A percentile compares a stretch with the other conserved stretches of the same genome.
Evolutionary conservation across 495 filamentous ascomycete species (phyloP).

Genomic region (Penicillium paradoxum): DNA sequence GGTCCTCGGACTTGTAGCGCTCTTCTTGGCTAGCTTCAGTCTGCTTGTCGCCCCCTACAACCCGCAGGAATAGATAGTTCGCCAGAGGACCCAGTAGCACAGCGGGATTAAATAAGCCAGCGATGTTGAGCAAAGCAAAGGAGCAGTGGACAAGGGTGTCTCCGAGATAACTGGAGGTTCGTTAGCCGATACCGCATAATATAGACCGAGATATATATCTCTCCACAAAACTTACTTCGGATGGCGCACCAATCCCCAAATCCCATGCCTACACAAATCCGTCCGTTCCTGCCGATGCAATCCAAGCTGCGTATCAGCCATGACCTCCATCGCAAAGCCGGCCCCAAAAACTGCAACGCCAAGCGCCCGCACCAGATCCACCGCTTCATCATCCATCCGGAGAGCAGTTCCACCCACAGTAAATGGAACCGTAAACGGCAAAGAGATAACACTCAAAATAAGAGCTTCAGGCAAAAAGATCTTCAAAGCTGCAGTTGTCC

Average conservation of each 20-base stretch:
- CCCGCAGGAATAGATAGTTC: constrained; percentile 55
- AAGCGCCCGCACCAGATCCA: constrained; percentile 32
- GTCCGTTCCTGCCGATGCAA: constrained; percentile 28
- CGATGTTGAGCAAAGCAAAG: constrained; percentile 39
- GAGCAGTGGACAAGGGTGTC: constrained; percentile 49
- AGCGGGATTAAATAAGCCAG: constrained; percentile 47
- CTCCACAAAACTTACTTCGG: constrained; percentile 47
- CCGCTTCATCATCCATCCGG: constrained; percentile 4
- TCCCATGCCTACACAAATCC: constrained; percentile 45
- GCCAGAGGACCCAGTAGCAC: constrained; percentile 50
- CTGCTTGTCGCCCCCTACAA: constrained; percentile 49
- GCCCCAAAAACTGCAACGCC: constrained; percentile 51
- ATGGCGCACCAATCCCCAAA: constrained; percentile 57
- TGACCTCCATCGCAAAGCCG: constrained; percentile 48
- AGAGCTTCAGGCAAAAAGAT: constrained; percentile 50
- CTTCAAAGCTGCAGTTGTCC: constrained; percentile 47
- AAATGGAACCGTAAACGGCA: constrained; percentile 54
- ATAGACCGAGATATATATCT: not conserved
- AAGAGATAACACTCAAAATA: constrained; percentile 47
- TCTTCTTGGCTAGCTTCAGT: constrained; percentile 47
- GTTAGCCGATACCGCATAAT: constrained; percentile 8
- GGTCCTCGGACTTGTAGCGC: constrained; percentile 42
- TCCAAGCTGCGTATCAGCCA: constrained; percentile 52
- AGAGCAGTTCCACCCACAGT: constrained; percentile 14
- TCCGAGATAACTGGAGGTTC: constrained; percentile 47